A percentile compares a stretch with the other conserved stretches of the same genome.
Evolutionary conservation across 352 stramenopile genomes (phyloP).

Genomic region (Phytophthora sp.): DNA sequence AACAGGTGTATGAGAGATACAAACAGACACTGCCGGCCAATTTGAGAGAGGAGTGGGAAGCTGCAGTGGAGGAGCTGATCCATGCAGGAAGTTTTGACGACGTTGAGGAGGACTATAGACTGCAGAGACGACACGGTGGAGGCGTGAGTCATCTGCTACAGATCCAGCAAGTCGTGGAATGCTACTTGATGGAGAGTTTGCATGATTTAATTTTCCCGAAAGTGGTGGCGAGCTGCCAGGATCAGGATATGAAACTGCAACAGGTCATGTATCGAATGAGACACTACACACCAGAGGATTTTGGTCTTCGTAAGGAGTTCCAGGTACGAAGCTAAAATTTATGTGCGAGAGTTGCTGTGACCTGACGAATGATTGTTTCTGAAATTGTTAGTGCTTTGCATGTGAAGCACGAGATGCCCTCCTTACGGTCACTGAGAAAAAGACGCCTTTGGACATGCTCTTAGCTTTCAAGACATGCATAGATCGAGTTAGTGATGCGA

Average conservation of each 20-base stretch:
- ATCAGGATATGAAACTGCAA: constrained; percentile 54
- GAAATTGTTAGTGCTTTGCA: constrained; percentile 49
- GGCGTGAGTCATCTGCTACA: constrained; percentile 53
- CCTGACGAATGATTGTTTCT: too few species aligned
- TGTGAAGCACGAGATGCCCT: constrained; percentile 48
- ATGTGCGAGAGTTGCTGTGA: too few species aligned
- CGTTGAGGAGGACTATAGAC: constrained; percentile 27
- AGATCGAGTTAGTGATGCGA: constrained; percentile 60
- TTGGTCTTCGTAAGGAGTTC: constrained; percentile 72
- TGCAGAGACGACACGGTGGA: constrained; percentile 20
- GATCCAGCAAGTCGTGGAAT: constrained; percentile 84
- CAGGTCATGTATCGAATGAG: constrained; percentile 56
- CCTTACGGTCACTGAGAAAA: constrained; percentile 41
- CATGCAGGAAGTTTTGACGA: constrained; percentile 56
- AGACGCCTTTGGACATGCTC: constrained; percentile 80
- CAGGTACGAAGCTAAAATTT: constrained; percentile 41
- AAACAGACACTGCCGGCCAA: constrained; percentile 49
- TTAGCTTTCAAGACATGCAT: constrained; percentile 73
- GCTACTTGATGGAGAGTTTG: constrained; percentile 79
- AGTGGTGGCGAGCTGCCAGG: constrained; percentile 49
- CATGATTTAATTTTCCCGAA: constrained; percentile 62
- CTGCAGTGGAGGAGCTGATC: constrained; percentile 60
- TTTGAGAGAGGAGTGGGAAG: constrained; percentile 62
- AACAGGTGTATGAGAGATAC: constrained; percentile 54
- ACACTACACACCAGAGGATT: constrained; percentile 69